phyloP scores from a whole-genome alignment of 164 flowering plant species.

The Liriodendron chinense region DNA sequence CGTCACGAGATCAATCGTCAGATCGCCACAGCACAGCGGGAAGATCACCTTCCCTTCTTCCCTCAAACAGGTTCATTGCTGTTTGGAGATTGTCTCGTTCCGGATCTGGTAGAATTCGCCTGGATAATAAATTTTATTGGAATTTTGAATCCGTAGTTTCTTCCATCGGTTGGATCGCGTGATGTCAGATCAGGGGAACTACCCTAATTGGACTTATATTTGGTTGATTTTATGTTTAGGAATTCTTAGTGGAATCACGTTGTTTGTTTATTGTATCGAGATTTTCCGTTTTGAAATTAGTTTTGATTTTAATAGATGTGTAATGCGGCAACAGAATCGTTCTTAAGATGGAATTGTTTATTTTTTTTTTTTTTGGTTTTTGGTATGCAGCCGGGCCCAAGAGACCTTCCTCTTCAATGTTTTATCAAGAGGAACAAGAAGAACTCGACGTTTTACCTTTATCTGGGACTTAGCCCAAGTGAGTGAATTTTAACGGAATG shows the following conservation, averaged over 20 bases:
- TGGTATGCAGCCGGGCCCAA: slow-evolving; percentile 66
- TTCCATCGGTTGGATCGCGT: neutral
- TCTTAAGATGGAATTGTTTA: neutral
- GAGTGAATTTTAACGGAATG: slow-evolving; percentile 19
- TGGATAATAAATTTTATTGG: neutral
- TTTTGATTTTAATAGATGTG: neutral
- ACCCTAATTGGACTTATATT: neutral
- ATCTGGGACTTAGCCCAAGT: slow-evolving; percentile 57
- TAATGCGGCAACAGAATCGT: neutral
- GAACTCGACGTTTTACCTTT: slow-evolving; percentile 60
- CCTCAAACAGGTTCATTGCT: slow-evolving; percentile 63
- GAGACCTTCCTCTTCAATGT: slow-evolving; percentile 57
- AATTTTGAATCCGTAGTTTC: neutral
- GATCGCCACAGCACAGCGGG: slow-evolving; percentile 27
- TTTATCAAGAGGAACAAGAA: slow-evolving; percentile 63
- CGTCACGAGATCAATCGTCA: slow-evolving; percentile 25
- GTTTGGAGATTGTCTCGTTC: neutral
- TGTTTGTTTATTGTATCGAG: neutral
- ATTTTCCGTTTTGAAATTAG: neutral
- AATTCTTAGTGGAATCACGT: neutral
- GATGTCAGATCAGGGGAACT: neutral
- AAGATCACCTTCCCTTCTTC: slow-evolving; percentile 82
- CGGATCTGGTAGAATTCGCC: neutral
- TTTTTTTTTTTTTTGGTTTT: neutral
- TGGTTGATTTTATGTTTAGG: neutral